Conservation (phyloP, 2,329 filamentous ascomycete species). For the Pestalotiopsis sp. region DNA sequence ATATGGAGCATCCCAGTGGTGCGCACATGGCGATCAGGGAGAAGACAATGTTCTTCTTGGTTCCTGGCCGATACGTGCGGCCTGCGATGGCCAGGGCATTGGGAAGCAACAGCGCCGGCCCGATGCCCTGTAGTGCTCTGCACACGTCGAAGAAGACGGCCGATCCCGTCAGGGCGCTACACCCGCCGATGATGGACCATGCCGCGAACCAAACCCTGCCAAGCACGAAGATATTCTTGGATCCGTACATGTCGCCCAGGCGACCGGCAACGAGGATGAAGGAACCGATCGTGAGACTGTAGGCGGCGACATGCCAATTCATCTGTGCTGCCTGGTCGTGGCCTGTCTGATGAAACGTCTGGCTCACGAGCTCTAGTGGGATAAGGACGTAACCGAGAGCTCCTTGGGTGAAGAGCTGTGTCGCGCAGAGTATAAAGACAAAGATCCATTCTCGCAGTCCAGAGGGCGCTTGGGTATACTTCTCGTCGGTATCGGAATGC, state of each 20-base stretch:
- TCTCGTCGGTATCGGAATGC: not conserved
- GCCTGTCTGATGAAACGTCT: slow-evolving; percentile 27
- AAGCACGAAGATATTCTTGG: slow-evolving; percentile 55
- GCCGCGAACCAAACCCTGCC: slow-evolving; percentile 58
- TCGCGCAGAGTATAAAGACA: not conserved
- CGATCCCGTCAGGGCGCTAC: slow-evolving; percentile 29
- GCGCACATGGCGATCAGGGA: slow-evolving; percentile 49
- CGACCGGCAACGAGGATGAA: slow-evolving; percentile 61
- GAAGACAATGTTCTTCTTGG: slow-evolving; percentile 63
- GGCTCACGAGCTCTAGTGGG: not conserved
- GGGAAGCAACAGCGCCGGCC: slow-evolving; percentile 64
- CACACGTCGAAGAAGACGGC: slow-evolving; percentile 48
- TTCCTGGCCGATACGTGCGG: slow-evolving; percentile 56
- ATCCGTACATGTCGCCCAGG: slow-evolving; percentile 59
- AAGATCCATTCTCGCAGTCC: not conserved
- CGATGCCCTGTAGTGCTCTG: slow-evolving; percentile 62
- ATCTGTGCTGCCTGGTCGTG: slow-evolving; percentile 41
- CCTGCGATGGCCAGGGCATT: slow-evolving; percentile 67
- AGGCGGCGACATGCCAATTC: slow-evolving; percentile 61
- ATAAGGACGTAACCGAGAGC: not conserved
- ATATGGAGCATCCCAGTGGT: slow-evolving; percentile 47
- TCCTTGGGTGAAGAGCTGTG: not conserved
- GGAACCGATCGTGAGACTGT: slow-evolving; percentile 56
- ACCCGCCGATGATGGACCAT: slow-evolving; percentile 54
- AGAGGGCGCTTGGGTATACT: not conserved